Base-by-base conservation (phyloP, 805 yeast species). In the Myxozyma kluyveri region DNA sequence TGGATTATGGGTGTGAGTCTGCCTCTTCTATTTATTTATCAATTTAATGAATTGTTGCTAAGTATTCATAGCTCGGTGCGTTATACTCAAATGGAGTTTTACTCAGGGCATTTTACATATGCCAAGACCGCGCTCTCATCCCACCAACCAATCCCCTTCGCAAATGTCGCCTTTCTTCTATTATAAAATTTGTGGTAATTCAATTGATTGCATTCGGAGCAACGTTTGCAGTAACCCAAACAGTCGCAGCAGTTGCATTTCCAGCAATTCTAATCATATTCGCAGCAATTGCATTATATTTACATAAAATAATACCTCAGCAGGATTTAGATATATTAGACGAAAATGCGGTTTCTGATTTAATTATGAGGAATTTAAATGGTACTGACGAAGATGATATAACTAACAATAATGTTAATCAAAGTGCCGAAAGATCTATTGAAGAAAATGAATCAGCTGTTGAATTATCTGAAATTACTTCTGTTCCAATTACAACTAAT, bases 171-270 rank as follows among this genome's bases (percentile, higher is more conserved):
- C 62, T 47, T 19, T 64, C 61, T 59, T 67, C 67, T 58, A 71
- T 88, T 18, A 67, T 77, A 31, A 51, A 80, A 1, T 91, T 83
- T 62, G 67, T 85, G 0, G 46, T 65, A 0, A 69, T 88, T 18
- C 82, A 87, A 52, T 65, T 85, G 3, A 60, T 81, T 19, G 93
- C 93, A 0, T 84, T 84, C 47, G 84, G 78, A 1, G 85, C 81
- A 0, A 98, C 95, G 65, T 84, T 88, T 59, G 93, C 82, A 0
- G 88, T 91, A 29, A 86, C 95, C 0, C 79, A 83, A 64, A 88
- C 96, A 0, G 81, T 75, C 54, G 98, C 93, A 0, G 97, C 98
- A 0, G 88, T 91, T 29, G 98, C 96, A 1, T 91, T 93, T 64
- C 98, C 99, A 0, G 84, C 88, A 51, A 12, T 53, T 63, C 18